Evolutionary conservation across 2,329 filamentous ascomycete species (phyloP).

Genomic region (Venturia oleaginea): DNA sequence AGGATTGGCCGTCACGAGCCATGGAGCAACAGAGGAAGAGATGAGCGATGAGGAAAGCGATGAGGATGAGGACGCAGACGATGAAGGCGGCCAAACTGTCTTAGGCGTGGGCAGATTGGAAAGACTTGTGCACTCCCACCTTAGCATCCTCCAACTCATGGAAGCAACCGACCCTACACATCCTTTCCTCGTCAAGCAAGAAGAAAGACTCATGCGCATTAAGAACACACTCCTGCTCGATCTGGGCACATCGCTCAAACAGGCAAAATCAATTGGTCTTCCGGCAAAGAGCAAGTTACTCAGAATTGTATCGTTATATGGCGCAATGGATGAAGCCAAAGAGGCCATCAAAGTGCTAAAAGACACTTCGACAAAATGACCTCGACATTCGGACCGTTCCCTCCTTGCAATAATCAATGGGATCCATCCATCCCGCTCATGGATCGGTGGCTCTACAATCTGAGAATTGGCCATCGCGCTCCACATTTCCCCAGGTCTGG

Average conservation of each 20-base stretch:
- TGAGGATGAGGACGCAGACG: conserved; percentile 26
- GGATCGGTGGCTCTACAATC: background rate
- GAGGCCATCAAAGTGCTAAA: conserved; percentile 52
- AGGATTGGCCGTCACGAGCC: conserved; percentile 45
- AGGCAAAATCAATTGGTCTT: conserved; percentile 38
- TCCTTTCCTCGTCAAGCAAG: conserved; percentile 53
- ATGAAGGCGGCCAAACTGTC: conserved; percentile 13
- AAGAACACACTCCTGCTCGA: conserved; percentile 56
- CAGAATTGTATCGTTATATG: conserved; percentile 51
- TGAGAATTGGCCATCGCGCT: background rate
- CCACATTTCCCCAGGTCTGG: background rate
- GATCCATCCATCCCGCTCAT: background rate
- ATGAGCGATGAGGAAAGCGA: conserved; percentile 25
- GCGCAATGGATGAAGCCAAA: conserved; percentile 49
- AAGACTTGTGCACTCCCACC: conserved; percentile 49
- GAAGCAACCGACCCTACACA: conserved; percentile 46
- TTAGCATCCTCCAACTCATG: conserved; percentile 44
- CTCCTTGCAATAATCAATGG: background rate
- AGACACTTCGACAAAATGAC: conserved; percentile 26
- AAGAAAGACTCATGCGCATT: conserved; percentile 46
- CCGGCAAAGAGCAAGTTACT: conserved; percentile 36
- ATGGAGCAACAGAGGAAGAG: conserved; percentile 17
- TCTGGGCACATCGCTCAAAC: conserved; percentile 53
- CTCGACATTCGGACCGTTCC: background rate
- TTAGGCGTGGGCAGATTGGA: conserved; percentile 33